These are phyloP conservation scores for Hanseniaspora meyeri DNA, from an alignment of 805 yeast genomes.

Conservation along the genomic window DNA sequence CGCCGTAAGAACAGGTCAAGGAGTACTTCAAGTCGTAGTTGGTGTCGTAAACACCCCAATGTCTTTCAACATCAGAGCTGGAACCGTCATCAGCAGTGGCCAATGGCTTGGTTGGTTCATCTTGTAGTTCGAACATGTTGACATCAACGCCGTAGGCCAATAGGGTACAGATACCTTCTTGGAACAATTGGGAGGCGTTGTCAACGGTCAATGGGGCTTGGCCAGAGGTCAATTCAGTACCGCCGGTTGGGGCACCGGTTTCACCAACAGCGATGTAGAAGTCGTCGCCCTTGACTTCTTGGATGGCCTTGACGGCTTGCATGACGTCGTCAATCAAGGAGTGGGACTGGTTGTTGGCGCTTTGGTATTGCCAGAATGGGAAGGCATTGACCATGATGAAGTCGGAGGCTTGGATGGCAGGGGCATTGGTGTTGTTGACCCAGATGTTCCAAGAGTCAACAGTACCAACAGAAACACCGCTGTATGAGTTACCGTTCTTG, in stretches of 20 bases:
- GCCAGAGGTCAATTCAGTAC: slow-evolving; percentile 33
- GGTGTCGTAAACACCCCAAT: slow-evolving; percentile 83
- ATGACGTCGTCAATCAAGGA: slow-evolving; percentile 93
- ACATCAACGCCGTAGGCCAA: slow-evolving; percentile 95
- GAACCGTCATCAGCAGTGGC: slow-evolving; percentile 50
- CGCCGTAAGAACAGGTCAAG: slow-evolving; percentile 38
- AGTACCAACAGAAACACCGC: slow-evolving; percentile 68
- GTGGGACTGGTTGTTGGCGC: slow-evolving; percentile 66
- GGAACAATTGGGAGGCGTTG: slow-evolving; percentile 75
- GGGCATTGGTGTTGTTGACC: slow-evolving; percentile 61
- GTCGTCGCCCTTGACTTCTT: slow-evolving; percentile 78
- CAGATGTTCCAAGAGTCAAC: slow-evolving; percentile 93
- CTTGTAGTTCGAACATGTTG: slow-evolving; percentile 86
- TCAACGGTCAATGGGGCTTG: slow-evolving; percentile 49
- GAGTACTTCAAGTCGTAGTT: slow-evolving; percentile 36
- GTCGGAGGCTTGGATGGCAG: slow-evolving; percentile 72
- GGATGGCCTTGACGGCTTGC: slow-evolving; percentile 89
- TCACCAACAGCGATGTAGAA: slow-evolving; percentile 91
- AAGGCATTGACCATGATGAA: slow-evolving; percentile 86
- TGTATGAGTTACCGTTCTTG: slow-evolving; percentile 67
- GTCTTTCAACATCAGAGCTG: slow-evolving; percentile 72
- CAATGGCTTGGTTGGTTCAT: slow-evolving; percentile 87
- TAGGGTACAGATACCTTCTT: slow-evolving; percentile 79
- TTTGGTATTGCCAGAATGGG: slow-evolving; percentile 98
- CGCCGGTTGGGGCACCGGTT: slow-evolving; percentile 93